phyloP scores from a whole-genome alignment of 2,329 filamentous ascomycete species.

The Ceratocystis huliohia region DNA sequence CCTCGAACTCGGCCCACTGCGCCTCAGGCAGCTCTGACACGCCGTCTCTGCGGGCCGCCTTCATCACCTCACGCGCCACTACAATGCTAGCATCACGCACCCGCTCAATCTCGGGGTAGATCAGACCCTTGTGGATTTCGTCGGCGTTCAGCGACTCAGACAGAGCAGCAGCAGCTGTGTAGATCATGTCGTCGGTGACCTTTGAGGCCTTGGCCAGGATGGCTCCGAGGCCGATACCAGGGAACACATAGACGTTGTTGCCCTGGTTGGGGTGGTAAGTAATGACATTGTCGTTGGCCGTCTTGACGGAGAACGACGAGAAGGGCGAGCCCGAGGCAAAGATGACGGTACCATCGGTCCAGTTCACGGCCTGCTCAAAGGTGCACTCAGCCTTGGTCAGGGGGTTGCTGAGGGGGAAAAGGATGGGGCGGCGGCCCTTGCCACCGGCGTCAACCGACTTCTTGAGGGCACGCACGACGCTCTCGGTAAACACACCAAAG shows the following conservation, averaged over 20 bases:
- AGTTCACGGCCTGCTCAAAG: slow-evolving; percentile 80
- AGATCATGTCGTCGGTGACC: slow-evolving; percentile 93
- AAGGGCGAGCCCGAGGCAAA: slow-evolving; percentile 96
- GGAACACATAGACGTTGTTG: slow-evolving; percentile 89
- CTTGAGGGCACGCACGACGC: slow-evolving; percentile 62
- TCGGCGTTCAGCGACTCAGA: slow-evolving; percentile 65
- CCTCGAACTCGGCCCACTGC: slow-evolving; percentile 60
- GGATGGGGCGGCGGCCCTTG: slow-evolving; percentile 66
- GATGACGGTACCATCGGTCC: slow-evolving; percentile 82
- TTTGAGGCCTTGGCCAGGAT: slow-evolving; percentile 80
- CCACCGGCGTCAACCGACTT: slow-evolving; percentile 49
- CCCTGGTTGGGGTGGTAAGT: slow-evolving; percentile 72
- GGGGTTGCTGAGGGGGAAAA: slow-evolving; percentile 95
- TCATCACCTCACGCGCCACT: slow-evolving; percentile 86
- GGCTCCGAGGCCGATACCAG: slow-evolving; percentile 82
- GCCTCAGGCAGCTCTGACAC: slow-evolving; percentile 57
- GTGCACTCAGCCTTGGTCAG: slow-evolving; percentile 91
- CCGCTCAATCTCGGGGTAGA: slow-evolving; percentile 83
- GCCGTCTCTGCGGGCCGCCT: slow-evolving; percentile 70
- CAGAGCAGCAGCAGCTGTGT: slow-evolving; percentile 75
- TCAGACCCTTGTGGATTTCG: slow-evolving; percentile 69
- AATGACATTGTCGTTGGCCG: slow-evolving; percentile 42
- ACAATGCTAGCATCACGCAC: slow-evolving; percentile 80
- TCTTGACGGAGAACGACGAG: slow-evolving; percentile 55
- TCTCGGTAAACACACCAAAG: slow-evolving; percentile 84